A percentile compares a stretch with the other conserved stretches of the same genome.
Conservation (phyloP, 2,329 filamentous ascomycete genomes). For the Cytospora piceicola region DNA sequence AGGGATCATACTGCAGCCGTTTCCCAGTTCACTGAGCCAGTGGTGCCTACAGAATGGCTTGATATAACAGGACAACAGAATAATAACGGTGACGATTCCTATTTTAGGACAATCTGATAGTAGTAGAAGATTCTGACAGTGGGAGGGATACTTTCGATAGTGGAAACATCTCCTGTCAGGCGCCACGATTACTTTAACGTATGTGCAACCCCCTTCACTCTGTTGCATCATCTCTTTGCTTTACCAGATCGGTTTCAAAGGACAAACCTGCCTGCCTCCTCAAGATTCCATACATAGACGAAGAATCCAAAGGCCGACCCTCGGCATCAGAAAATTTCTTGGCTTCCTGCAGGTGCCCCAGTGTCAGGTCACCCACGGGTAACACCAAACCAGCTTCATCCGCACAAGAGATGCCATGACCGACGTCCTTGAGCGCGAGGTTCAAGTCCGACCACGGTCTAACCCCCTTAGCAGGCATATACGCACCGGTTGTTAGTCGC, state of each 20-base stretch:
- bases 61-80: too few species aligned
- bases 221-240: conserved; percentile 35
- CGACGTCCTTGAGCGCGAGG: conserved; percentile 57
- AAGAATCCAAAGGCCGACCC: conserved; percentile 50
- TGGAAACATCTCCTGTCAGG: too few species aligned
- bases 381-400: conserved; percentile 44
- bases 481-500: conserved; percentile 44
- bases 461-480: conserved; percentile 41
- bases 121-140: too few species aligned
- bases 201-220: neutral
- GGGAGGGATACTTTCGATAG: too few species aligned
- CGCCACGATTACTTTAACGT: too few species aligned
- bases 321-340: conserved; percentile 45
- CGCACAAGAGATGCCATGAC: conserved; percentile 51
- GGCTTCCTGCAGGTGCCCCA: conserved; percentile 49
- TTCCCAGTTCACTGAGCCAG: too few species aligned
- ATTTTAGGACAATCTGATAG: too few species aligned
- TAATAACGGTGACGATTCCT: too few species aligned
- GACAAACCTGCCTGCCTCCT: conserved; percentile 47
- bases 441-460: conserved; percentile 53
- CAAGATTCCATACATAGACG: conserved; percentile 54
- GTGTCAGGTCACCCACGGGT: conserved; percentile 47
- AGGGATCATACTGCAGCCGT: too few species aligned
- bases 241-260: conserved; percentile 48
- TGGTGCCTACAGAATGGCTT: too few species aligned